Evolutionary conservation across 1,139 yeast genomes (phyloP).

Genomic region (Suhomyces maxii): DNA sequence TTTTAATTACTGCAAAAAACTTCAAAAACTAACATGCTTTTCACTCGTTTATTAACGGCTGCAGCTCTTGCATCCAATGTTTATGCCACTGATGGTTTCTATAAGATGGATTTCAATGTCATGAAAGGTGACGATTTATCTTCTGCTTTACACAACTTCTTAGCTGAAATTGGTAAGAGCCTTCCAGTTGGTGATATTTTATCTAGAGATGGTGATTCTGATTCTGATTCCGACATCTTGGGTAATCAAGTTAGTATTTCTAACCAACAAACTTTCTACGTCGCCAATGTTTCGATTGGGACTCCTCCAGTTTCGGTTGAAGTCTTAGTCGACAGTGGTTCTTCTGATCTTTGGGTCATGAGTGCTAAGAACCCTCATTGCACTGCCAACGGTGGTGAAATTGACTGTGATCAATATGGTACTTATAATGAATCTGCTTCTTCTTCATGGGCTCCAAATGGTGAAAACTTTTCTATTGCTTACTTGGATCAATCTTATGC

Average conservation of each 20-base stretch:
- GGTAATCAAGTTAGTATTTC: constrained; percentile 6
- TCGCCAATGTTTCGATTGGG: constrained; percentile 51
- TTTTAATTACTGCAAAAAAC: background rate
- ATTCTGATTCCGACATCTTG: background rate
- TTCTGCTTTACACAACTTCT: constrained; percentile 17
- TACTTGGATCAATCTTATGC: constrained; percentile 38
- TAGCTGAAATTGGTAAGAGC: constrained; percentile 7
- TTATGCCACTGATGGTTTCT: constrained; percentile 23
- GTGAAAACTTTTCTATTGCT: constrained; percentile 34
- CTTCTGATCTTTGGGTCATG: constrained; percentile 66
- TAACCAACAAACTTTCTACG: constrained; percentile 27
- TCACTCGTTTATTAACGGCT: constrained; percentile 18
- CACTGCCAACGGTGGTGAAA: constrained; percentile 19
- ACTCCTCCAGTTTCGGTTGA: constrained; percentile 52
- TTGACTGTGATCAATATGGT: constrained; percentile 44
- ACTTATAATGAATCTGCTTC: constrained; percentile 51
- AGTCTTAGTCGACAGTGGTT: constrained; percentile 66
- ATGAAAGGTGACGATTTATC: constrained; percentile 18
- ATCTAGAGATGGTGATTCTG: background rate
- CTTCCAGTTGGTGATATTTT: background rate
- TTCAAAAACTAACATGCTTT: constrained; percentile 4
- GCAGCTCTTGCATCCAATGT: constrained; percentile 13
- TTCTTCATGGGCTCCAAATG: constrained; percentile 45
- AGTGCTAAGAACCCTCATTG: constrained; percentile 28
- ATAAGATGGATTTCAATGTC: constrained; percentile 23